phyloP scores from a whole-genome alignment of 1,139 yeast genomes.

The Sugiyamaella pinicola region DNA sequence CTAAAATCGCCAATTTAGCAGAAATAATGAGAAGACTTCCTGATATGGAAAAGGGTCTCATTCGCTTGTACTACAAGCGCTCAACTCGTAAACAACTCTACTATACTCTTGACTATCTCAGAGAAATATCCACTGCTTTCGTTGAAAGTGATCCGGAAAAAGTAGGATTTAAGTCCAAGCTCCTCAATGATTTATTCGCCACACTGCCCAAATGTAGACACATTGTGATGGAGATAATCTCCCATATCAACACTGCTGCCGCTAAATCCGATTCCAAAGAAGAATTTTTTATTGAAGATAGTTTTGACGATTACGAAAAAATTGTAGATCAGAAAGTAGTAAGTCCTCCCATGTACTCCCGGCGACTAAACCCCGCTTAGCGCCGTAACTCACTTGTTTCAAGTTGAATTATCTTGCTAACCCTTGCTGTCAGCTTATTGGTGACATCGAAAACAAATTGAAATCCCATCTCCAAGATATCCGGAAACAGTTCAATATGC shows the following conservation, averaged over 20 bases:
- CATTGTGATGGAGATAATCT: conserved; percentile 41
- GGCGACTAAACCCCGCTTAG: conserved; percentile 1
- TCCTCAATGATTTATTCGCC: conserved; percentile 31
- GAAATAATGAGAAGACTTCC: conserved; percentile 51
- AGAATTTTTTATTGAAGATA: conserved; percentile 38
- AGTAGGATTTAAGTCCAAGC: conserved; percentile 28
- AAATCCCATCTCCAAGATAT: conserved; percentile 54
- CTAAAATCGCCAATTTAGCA: conserved; percentile 53
- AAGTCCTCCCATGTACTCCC: neutral
- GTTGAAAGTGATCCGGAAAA: conserved; percentile 21
- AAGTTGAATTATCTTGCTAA: neutral
- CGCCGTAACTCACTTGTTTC: neutral
- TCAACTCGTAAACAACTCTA: conserved; percentile 68
- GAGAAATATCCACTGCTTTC: conserved; percentile 30
- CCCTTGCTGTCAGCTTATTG: conserved; percentile 19
- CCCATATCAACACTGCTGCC: conserved; percentile 57
- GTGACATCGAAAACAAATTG: conserved; percentile 46
- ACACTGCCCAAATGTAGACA: conserved; percentile 31
- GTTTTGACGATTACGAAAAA: conserved; percentile 46
- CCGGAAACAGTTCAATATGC: conserved; percentile 54
- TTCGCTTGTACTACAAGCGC: conserved; percentile 65
- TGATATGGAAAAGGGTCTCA: conserved; percentile 69
- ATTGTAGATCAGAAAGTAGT: conserved; percentile 41
- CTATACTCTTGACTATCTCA: conserved; percentile 51
- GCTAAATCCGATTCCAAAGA: conserved; percentile 56